Evolutionary conservation across 1,139 yeast genomes (phyloP).

Genomic region (Candida buenavistaensis): DNA sequence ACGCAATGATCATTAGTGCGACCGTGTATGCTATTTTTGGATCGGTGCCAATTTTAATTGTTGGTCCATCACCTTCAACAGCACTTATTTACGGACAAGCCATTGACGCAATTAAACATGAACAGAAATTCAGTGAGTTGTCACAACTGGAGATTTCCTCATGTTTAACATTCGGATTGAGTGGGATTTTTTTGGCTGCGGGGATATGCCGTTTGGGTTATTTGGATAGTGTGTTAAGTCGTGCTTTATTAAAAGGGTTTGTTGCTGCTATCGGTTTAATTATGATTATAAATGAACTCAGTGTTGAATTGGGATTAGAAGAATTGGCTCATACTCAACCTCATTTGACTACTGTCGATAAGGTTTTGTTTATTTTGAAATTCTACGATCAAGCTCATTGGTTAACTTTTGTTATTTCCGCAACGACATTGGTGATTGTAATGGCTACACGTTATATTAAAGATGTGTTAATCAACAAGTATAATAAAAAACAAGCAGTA

Average conservation of each 20-base stretch:
- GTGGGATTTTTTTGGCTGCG: constrained; percentile 27
- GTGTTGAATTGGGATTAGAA: constrained; percentile 29
- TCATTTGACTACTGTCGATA: constrained; percentile 25
- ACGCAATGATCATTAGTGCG: constrained; percentile 30
- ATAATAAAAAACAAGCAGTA: constrained; percentile 20
- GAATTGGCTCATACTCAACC: constrained; percentile 21
- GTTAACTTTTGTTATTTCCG: constrained; percentile 23
- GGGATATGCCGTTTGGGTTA: constrained; percentile 33
- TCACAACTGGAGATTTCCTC: constrained; percentile 27
- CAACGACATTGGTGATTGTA: constrained; percentile 23
- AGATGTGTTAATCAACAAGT: constrained; percentile 17
- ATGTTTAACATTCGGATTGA: constrained; percentile 24
- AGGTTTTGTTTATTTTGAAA: constrained; percentile 19
- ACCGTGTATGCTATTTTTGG: constrained; percentile 31
- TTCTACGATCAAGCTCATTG: constrained; percentile 20
- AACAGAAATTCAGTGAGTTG: constrained; percentile 15
- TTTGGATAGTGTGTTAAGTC: constrained; percentile 30
- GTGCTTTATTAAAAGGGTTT: constrained; percentile 35
- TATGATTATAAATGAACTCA: constrained; percentile 33
- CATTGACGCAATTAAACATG: constrained; percentile 22
- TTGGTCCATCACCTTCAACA: constrained; percentile 36
- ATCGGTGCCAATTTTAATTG: constrained; percentile 33
- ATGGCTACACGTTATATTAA: constrained; percentile 22
- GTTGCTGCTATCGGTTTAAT: constrained; percentile 38
- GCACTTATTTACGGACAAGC: constrained; percentile 34